A percentile compares a stretch with the other conserved stretches of the same genome.
Evolutionary conservation across 75 land plant genomes (phyloP).

Genomic region (Adiantum capillusveneris): DNA sequence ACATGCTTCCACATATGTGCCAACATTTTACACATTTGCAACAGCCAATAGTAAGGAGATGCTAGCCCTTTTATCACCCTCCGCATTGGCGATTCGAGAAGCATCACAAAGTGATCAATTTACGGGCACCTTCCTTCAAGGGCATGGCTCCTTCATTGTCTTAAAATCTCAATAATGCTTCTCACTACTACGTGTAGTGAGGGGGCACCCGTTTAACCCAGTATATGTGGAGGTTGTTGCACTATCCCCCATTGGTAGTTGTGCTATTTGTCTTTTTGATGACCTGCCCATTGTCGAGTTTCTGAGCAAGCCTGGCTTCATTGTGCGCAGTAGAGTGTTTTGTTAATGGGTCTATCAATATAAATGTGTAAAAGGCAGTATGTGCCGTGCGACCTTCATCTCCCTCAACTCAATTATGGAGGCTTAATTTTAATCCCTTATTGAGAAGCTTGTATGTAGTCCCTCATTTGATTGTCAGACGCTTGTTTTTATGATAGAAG

Average conservation of each 20-base stretch:
- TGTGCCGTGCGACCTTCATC: no score
- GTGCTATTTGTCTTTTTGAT: neutral
- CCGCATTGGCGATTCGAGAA: neutral
- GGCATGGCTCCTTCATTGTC: constrained; percentile 1
- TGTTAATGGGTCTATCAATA: neutral
- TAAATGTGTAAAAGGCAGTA: neutral
- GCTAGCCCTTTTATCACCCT: constrained; percentile 6
- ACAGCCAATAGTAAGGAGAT: constrained; percentile 21
- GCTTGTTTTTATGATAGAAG: no score
- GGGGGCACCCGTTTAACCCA: neutral
- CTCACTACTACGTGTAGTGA: neutral
- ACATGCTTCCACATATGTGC: constrained; percentile 10
- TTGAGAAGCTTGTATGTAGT: no score
- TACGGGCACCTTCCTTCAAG: neutral
- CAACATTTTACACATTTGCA: constrained; percentile 17
- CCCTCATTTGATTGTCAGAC: no score
- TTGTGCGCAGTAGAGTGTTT: neutral
- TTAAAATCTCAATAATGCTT: neutral
- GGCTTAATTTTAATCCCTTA: no score
- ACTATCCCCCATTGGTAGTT: neutral
- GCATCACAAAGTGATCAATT: neutral
- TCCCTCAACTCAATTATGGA: no score
- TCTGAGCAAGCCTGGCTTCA: neutral
- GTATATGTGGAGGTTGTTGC: constrained; percentile 2
- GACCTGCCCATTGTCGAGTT: neutral